These are phyloP conservation scores for Brassica incana DNA, from an alignment of 345 rosid genomes.

Conservation along the genomic window DNA sequence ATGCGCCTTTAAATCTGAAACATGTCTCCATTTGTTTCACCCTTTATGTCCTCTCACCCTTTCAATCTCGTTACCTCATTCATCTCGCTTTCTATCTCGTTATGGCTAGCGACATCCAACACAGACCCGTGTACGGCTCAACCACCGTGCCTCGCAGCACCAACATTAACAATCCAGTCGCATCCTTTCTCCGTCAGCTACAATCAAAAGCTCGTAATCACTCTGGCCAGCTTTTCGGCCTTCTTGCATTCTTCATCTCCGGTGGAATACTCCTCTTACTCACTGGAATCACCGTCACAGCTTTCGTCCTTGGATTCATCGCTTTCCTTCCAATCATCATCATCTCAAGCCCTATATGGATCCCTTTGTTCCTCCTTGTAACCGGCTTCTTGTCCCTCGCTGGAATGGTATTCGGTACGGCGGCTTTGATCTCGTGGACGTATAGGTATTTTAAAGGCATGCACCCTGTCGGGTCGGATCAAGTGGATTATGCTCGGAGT, in stretches of 20 bases:
- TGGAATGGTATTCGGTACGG: constrained; percentile 49
- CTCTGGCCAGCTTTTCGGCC: constrained; percentile 58
- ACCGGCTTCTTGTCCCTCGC: constrained; percentile 52
- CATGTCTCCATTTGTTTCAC: constrained; percentile 25
- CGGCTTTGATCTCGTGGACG: constrained; percentile 61
- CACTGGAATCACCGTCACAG: constrained; percentile 58
- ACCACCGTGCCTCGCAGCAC: constrained; percentile 26
- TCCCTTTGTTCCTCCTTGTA: constrained; percentile 38
- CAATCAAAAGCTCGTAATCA: constrained; percentile 54
- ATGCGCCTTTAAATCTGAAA: constrained; percentile 21
- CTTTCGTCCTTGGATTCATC: constrained; percentile 47
- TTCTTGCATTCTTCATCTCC: constrained; percentile 57
- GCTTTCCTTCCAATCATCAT: constrained; percentile 61
- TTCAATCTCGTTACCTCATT: background rate
- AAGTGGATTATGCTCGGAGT: constrained; percentile 66
- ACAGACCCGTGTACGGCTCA: constrained; percentile 32
- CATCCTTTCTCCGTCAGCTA: constrained; percentile 47
- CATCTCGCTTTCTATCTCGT: constrained; percentile 6
- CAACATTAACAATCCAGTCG: constrained; percentile 24
- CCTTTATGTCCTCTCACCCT: background rate
- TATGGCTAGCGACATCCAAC: constrained; percentile 25
- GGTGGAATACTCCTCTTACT: constrained; percentile 66
- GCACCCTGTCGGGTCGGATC: constrained; percentile 69
- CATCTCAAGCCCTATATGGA: constrained; percentile 69
- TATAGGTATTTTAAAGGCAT: constrained; percentile 65